Percentiles rank a stretch among this genome's conserved stretches.
These are phyloP conservation scores for Cyberlindnera bimundalis DNA, from an alignment of 805 yeast genomes.

Conservation along the genomic window DNA sequence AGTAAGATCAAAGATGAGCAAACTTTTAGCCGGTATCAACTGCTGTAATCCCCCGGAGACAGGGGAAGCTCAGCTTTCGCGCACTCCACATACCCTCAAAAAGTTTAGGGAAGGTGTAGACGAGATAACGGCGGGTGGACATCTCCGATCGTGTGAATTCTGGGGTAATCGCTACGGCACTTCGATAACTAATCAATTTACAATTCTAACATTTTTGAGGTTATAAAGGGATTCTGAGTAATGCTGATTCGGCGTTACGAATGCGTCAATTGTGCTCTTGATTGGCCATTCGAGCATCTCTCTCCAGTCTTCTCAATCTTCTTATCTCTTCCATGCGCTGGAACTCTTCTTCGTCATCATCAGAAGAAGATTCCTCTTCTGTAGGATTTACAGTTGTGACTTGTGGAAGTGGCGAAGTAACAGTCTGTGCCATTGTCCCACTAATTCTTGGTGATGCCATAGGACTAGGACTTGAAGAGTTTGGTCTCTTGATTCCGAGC, in stretches of 20 bases:
- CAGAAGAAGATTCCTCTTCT: slow-evolving; percentile 21
- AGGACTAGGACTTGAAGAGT: slow-evolving; percentile 15
- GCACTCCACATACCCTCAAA: no score
- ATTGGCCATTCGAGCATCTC: slow-evolving; percentile 56
- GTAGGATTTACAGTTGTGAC: background rate
- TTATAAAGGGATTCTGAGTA: slow-evolving; percentile 18
- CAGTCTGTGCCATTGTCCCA: background rate
- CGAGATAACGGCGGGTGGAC: slow-evolving; percentile 1
- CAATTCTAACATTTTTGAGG: no score
- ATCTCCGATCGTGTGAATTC: no score
- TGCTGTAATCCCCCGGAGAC: no score
- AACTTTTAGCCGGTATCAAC: no score
- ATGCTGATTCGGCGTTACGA: no score
- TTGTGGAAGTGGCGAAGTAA: slow-evolving; percentile 1
- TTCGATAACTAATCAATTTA: no score
- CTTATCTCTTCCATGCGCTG: slow-evolving; percentile 40
- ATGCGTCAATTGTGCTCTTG: no score
- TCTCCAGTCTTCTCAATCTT: slow-evolving; percentile 48
- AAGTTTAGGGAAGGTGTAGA: slow-evolving; percentile 5
- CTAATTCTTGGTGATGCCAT: slow-evolving; percentile 3
- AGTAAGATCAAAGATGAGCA: no score
- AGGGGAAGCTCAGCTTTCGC: no score
- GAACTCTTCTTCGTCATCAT: slow-evolving; percentile 41
- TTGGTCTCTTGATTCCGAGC: slow-evolving; percentile 55
- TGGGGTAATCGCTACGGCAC: background rate